These are phyloP conservation scores for Kondoa subrosea DNA, from an alignment of 768 basidiomycete genomes.

Conservation along the genomic window DNA sequence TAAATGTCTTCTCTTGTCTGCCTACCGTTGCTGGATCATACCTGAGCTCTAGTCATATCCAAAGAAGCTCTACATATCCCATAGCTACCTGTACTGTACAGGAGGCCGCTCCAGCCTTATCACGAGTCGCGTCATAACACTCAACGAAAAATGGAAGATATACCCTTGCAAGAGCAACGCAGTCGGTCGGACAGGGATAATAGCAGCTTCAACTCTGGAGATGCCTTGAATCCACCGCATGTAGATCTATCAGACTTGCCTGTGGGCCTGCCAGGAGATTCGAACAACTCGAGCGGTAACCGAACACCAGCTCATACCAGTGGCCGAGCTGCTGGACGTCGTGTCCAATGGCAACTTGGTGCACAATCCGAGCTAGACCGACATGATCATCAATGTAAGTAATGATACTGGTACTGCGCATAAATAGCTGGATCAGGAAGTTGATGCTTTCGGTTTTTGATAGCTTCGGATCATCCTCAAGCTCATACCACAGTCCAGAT, in stretches of 20 bases:
- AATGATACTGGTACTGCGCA: background rate
- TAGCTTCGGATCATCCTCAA: background rate
- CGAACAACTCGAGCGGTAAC: background rate
- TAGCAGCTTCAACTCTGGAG: background rate
- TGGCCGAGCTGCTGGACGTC: background rate
- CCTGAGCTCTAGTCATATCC: too few relatives aligned
- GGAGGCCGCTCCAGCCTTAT: too few relatives aligned
- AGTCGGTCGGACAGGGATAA: background rate
- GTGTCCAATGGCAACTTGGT: background rate
- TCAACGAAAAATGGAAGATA: background rate
- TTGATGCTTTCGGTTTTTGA: too few relatives aligned
- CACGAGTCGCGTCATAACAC: too few relatives aligned
- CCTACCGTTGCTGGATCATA: too few relatives aligned
- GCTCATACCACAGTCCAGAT: slow-evolving; percentile 6
- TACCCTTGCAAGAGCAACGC: background rate
- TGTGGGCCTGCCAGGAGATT: background rate
- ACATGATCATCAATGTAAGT: background rate
- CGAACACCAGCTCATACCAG: background rate
- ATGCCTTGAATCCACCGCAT: background rate
- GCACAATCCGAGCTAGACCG: background rate
- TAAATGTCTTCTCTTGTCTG: too few relatives aligned
- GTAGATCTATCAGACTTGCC: too few relatives aligned
- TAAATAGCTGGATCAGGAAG: too few relatives aligned
- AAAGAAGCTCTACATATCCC: too few relatives aligned
- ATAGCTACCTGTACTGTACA: too few relatives aligned